Evolutionary conservation across 495 filamentous ascomycete species (phyloP).

Genomic region (Neurospora africana): DNA sequence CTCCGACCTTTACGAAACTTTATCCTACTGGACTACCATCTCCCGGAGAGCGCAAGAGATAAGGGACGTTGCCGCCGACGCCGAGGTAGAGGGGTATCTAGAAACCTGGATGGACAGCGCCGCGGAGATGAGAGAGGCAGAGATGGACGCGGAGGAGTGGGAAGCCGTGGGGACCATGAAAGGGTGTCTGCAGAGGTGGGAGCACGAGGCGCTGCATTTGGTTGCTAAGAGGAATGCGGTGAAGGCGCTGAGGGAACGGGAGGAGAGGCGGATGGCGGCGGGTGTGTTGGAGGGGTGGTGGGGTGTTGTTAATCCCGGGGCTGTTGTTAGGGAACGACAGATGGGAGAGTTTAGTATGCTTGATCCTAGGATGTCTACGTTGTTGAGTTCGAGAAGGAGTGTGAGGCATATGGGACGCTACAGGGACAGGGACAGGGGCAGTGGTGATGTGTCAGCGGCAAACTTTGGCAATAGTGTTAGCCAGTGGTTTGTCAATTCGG

Average conservation of each 20-base stretch:
- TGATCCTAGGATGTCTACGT: neutral
- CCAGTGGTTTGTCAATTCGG: neutral
- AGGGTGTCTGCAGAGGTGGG: slow-evolving; percentile 15
- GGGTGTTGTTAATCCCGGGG: slow-evolving; percentile 10
- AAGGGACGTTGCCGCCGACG: slow-evolving; percentile 15
- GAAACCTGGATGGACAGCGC: slow-evolving; percentile 10
- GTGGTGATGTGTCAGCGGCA: neutral
- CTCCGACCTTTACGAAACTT: slow-evolving; percentile 15
- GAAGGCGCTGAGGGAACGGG: slow-evolving; percentile 12
- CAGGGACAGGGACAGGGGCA: neutral
- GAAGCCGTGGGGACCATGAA: slow-evolving; percentile 12
- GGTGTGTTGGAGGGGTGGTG: slow-evolving; percentile 20
- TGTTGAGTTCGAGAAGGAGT: neutral
- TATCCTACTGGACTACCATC: slow-evolving; percentile 16
- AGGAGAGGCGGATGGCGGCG: slow-evolving; percentile 10
- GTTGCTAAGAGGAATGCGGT: slow-evolving; percentile 11
- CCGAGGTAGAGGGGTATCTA: slow-evolving; percentile 17
- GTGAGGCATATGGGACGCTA: neutral
- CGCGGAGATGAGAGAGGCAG: slow-evolving; percentile 9
- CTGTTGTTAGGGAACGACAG: neutral
- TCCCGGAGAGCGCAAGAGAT: slow-evolving; percentile 6
- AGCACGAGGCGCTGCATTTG: slow-evolving; percentile 20
- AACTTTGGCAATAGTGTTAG: neutral
- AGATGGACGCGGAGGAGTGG: slow-evolving; percentile 16
- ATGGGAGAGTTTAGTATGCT: neutral